Evolutionary conservation across 495 filamentous ascomycete genomes (phyloP).

Genomic region (Lophium mytilinum): DNA sequence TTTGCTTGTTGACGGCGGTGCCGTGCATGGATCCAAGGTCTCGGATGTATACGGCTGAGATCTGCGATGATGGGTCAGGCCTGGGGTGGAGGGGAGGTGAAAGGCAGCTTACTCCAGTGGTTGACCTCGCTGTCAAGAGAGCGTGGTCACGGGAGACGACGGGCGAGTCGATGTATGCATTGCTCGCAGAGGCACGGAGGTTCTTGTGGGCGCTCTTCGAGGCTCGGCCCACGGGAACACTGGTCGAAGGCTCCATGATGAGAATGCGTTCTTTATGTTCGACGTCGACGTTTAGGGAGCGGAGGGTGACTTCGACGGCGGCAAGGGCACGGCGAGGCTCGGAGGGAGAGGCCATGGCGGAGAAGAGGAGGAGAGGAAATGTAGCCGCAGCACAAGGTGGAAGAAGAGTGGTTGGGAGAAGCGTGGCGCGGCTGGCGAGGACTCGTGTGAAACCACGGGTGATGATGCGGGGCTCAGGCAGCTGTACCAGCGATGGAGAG

Average conservation of each 20-base stretch:
- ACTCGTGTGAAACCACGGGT: no score
- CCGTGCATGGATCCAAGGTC: constrained; percentile 25
- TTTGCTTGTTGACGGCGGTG: constrained; percentile 14
- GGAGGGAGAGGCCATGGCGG: background rate
- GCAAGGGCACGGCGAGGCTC: background rate
- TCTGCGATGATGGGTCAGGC: background rate
- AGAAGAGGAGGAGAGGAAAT: background rate
- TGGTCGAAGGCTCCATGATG: constrained; percentile 5
- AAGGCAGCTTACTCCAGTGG: background rate
- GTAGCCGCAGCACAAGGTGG: background rate
- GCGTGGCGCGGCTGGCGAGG: background rate
- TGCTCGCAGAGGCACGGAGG: constrained; percentile 43
- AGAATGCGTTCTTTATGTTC: constrained; percentile 15
- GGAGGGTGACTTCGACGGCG: constrained; percentile 13
- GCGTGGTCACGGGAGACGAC: constrained; percentile 80
- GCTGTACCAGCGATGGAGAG: no score
- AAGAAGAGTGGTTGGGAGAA: background rate
- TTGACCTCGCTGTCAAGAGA: constrained; percentile 33
- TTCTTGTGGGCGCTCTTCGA: constrained; percentile 51
- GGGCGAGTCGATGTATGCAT: constrained; percentile 70
- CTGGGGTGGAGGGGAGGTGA: background rate
- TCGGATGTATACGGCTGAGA: constrained; percentile 12
- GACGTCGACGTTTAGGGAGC: constrained; percentile 12
- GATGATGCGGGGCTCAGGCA: no score
- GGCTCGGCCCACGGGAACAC: constrained; percentile 47